A percentile compares a stretch with the other conserved stretches of the same genome.
Evolutionary conservation across 2,329 filamentous ascomycete genomes (phyloP).

Genomic region (Xylariales sp.): DNA sequence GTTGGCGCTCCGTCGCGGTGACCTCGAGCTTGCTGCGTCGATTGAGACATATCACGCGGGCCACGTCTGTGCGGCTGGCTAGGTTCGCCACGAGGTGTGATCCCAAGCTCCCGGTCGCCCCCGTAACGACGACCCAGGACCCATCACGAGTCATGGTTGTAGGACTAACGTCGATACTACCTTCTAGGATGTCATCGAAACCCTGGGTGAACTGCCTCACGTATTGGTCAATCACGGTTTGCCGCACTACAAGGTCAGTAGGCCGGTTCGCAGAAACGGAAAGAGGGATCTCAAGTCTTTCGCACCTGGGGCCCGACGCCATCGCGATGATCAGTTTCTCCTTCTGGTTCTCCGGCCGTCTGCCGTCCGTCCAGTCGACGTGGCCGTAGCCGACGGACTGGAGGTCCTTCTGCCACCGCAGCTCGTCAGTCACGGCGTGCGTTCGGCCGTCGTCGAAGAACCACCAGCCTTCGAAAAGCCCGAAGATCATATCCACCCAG

Average conservation of each 20-base stretch:
- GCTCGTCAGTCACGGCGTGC: slow-evolving; percentile 41
- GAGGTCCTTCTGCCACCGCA: slow-evolving; percentile 45
- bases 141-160: slow-evolving; percentile 36
- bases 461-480: slow-evolving; percentile 56
- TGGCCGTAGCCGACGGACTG: slow-evolving; percentile 45
- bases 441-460: slow-evolving; percentile 50
- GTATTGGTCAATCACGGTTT: slow-evolving; percentile 22
- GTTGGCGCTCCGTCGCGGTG: slow-evolving; percentile 34
- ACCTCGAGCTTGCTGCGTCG: slow-evolving; percentile 32
- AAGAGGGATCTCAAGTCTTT: slow-evolving; percentile 20
- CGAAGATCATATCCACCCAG: slow-evolving; percentile 53
- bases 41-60: slow-evolving; percentile 28
- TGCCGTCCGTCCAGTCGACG: slow-evolving; percentile 50
- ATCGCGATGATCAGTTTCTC: slow-evolving; percentile 49
- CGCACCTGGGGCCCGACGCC: slow-evolving; percentile 37
- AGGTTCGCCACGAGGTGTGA: slow-evolving; percentile 21
- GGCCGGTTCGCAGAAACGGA: slow-evolving; percentile 13
- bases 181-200: slow-evolving; percentile 13
- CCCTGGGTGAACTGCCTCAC: slow-evolving; percentile 19
- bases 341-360: slow-evolving; percentile 42
- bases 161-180: not conserved
- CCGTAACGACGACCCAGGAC: slow-evolving; percentile 54
- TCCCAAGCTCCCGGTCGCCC: slow-evolving; percentile 33
- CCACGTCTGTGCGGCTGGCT: slow-evolving; percentile 12
- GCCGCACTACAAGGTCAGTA: slow-evolving; percentile 26